phyloP scores from a whole-genome alignment of 2,329 filamentous ascomycete genomes.

The Aspergillaceae sp. region DNA sequence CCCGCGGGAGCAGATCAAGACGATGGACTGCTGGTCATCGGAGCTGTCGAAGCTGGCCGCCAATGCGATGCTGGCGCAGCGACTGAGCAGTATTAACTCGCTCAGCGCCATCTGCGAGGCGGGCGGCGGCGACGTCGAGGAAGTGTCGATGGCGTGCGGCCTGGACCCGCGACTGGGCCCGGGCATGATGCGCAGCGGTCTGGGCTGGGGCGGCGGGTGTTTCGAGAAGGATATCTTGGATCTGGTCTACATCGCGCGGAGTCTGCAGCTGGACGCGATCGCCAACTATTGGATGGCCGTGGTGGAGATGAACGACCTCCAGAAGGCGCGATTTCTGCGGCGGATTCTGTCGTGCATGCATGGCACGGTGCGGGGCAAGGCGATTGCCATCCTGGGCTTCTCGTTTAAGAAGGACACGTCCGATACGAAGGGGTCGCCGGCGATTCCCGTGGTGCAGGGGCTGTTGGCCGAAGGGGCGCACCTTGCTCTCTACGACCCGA shows the following conservation, averaged over 20 bases:
- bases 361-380: slow-evolving; percentile 61
- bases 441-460: slow-evolving; percentile 56
- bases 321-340: slow-evolving; percentile 58
- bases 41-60: slow-evolving; percentile 71
- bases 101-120: slow-evolving; percentile 69
- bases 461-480: slow-evolving; percentile 54
- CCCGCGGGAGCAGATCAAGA: slow-evolving; percentile 56
- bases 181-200: slow-evolving; percentile 62
- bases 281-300: slow-evolving; percentile 67
- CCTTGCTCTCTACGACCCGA: slow-evolving; percentile 16
- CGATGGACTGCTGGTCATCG: slow-evolving; percentile 66
- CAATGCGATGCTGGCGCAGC: slow-evolving; percentile 71
- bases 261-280: slow-evolving; percentile 59
- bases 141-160: slow-evolving; percentile 59
- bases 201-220: slow-evolving; percentile 71
- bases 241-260: slow-evolving; percentile 64
- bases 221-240: slow-evolving; percentile 73
- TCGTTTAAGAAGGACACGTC: slow-evolving; percentile 73
- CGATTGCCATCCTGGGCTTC: slow-evolving; percentile 64
- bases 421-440: slow-evolving; percentile 63
- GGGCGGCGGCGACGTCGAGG: slow-evolving; percentile 63
- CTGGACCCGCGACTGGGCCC: slow-evolving; percentile 62
- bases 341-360: slow-evolving; percentile 59
- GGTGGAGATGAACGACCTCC: slow-evolving; percentile 67
- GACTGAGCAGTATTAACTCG: slow-evolving; percentile 72